phyloP scores from a whole-genome alignment of 2,329 filamentous ascomycete species.

The Cercospora sesami region DNA sequence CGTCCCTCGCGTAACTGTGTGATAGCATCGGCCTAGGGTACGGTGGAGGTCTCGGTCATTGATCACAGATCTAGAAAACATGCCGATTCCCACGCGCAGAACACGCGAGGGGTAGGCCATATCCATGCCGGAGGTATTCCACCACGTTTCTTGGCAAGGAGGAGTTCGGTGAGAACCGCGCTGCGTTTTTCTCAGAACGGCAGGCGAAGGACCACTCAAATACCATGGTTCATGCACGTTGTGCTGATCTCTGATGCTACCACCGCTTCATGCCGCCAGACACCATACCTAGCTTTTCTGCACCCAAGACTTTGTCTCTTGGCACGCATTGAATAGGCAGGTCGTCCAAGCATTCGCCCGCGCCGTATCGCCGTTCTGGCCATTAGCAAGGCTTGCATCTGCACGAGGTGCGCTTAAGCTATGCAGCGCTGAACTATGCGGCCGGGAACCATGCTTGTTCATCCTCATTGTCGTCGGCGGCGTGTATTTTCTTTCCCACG shows the following conservation, averaged over 20 bases:
- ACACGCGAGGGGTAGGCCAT: constrained; percentile 4
- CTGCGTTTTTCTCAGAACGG: constrained; percentile 10
- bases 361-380: constrained; percentile 6
- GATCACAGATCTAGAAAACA: constrained; percentile 7
- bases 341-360: constrained; percentile 3
- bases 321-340: constrained; percentile 17
- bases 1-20: background rate
- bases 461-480: constrained; percentile 12
- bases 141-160: constrained; percentile 16
- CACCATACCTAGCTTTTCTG: constrained; percentile 9
- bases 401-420: constrained; percentile 16
- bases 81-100: background rate
- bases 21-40: background rate
- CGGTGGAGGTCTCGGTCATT: constrained; percentile 9
- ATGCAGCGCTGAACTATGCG: constrained; percentile 8
- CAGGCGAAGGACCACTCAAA: constrained; percentile 7
- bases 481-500: constrained; percentile 6
- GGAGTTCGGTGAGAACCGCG: constrained; percentile 1
- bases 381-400: constrained; percentile 8
- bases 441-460: constrained; percentile 15
- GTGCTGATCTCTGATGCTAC: background rate
- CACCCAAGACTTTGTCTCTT: constrained; percentile 18
- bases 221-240: constrained; percentile 10
- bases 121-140: background rate
- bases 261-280: background rate